Evolutionary conservation across 495 filamentous ascomycete species (phyloP).

Genomic region (Podospora australis): DNA sequence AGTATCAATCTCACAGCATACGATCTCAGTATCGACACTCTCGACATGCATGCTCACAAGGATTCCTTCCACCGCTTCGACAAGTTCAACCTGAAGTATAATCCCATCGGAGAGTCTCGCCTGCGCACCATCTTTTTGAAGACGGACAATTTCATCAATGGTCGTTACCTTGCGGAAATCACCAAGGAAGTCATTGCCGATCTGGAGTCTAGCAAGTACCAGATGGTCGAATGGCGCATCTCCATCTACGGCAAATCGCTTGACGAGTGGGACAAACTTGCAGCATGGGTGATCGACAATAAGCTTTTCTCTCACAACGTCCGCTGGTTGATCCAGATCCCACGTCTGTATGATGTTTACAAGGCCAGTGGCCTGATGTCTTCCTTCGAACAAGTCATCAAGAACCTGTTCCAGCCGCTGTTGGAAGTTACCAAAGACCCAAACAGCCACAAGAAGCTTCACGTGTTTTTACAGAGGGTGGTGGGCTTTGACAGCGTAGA

Average conservation of each 20-base stretch:
- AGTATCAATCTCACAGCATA: conserved; percentile 96
- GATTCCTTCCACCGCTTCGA: conserved; percentile 98
- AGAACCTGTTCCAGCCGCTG: conserved; percentile 87
- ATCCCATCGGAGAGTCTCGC: conserved; percentile 91
- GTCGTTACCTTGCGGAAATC: conserved; percentile 92
- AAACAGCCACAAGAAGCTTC: conserved; percentile 79
- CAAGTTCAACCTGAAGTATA: conserved; percentile 99
- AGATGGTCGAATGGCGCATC: conserved; percentile 99
- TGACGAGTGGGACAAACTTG: conserved; percentile 96
- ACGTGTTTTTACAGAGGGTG: conserved; percentile 90
- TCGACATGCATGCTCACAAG: conserved; percentile 98
- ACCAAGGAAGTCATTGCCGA: conserved; percentile 98
- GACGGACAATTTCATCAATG: conserved; percentile 95
- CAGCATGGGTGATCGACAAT: conserved; percentile 98
- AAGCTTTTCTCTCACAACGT: conserved; percentile 96
- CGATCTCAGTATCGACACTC: conserved; percentile 94
- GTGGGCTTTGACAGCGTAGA: conserved; percentile 97
- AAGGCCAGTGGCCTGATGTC: conserved; percentile 80
- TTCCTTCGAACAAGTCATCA: conserved; percentile 82
- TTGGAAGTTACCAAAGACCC: conserved; percentile 93
- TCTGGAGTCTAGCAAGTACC: conserved; percentile 96
- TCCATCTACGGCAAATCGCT: conserved; percentile 89
- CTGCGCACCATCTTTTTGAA: conserved; percentile 95
- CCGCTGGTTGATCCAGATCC: conserved; percentile 94
- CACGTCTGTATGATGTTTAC: conserved; percentile 92